phyloP scores from a whole-genome alignment of 1,284 basidiomycete species.

The Wallemia mellicola region DNA sequence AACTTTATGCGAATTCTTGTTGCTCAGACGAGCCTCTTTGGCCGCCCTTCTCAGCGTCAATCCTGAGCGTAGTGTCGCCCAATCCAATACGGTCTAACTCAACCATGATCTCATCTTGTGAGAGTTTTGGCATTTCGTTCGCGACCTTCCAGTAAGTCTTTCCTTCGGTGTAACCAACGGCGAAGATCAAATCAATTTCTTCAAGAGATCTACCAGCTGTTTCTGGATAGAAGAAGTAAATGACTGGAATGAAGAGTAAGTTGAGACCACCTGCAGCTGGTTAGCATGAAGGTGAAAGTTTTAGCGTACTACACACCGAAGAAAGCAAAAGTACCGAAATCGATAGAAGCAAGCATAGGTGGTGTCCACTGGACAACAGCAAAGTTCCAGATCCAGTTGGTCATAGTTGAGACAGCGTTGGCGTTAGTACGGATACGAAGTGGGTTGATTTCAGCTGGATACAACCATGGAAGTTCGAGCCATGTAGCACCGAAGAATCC shows the following conservation, averaged over 20 bases:
- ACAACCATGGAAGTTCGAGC: conserved; percentile 5
- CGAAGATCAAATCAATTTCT: conserved; percentile 12
- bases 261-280: background rate
- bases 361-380: conserved; percentile 4
- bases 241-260: conserved; percentile 9
- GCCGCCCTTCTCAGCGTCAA: too few species aligned
- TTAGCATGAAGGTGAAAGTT: background rate
- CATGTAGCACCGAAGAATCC: conserved; percentile 10
- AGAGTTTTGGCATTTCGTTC: conserved; percentile 7
- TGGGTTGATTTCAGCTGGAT: conserved; percentile 20
- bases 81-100: conserved; percentile 8
- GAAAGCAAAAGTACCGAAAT: conserved; percentile 2
- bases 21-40: too few species aligned
- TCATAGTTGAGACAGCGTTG: conserved; percentile 17
- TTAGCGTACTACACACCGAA: background rate
- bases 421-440: conserved; percentile 22
- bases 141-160: conserved; percentile 8
- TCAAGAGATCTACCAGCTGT: conserved; percentile 13
- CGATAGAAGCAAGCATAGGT: conserved; percentile 8
- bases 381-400: conserved; percentile 1
- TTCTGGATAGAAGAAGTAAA: conserved; percentile 14
- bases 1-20: too few species aligned
- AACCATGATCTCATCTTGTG: conserved; percentile 6
- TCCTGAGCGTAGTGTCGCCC: too few species aligned
- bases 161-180: conserved; percentile 9